phyloP scores from a whole-genome alignment of 2,329 filamentous ascomycete genomes.

The Didymella sp. region DNA sequence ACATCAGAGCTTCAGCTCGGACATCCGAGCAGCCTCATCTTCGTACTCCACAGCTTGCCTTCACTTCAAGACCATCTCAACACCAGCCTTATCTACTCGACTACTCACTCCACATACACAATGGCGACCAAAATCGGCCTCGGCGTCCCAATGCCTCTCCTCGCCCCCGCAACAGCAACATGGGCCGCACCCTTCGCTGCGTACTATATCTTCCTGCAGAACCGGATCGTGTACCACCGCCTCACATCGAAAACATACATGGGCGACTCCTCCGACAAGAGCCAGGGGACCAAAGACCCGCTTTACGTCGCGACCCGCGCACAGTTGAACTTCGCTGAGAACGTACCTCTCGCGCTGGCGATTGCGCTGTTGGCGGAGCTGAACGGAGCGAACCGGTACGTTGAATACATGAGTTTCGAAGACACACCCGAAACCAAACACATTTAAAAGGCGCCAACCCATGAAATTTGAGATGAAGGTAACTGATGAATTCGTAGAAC shows the following conservation, averaged over 20 bases:
- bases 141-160: slow-evolving; percentile 40
- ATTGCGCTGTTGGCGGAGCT: slow-evolving; percentile 53
- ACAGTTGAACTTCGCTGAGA: slow-evolving; percentile 55
- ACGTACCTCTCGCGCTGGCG: slow-evolving; percentile 51
- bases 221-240: slow-evolving; percentile 49
- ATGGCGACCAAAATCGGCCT: slow-evolving; percentile 45
- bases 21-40: not conserved
- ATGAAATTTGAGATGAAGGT: too few relatives aligned
- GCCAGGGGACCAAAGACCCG: slow-evolving; percentile 30
- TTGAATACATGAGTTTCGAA: not conserved
- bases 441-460: too few relatives aligned
- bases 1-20: not conserved
- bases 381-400: slow-evolving; percentile 52
- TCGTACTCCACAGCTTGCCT: not conserved
- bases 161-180: slow-evolving; percentile 49
- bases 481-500: too few relatives aligned
- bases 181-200: slow-evolving; percentile 52
- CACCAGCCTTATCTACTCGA: too few relatives aligned
- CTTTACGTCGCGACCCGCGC: slow-evolving; percentile 49
- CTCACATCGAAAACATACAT: slow-evolving; percentile 37
- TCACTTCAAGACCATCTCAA: not conserved
- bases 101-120: slow-evolving; percentile 5
- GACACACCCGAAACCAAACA: too few relatives aligned
- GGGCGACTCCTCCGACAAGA: slow-evolving; percentile 33
- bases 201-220: slow-evolving; percentile 53